Base-by-base conservation (phyloP, 306 rosid species). In the Citrullus mucosospermus region DNA sequence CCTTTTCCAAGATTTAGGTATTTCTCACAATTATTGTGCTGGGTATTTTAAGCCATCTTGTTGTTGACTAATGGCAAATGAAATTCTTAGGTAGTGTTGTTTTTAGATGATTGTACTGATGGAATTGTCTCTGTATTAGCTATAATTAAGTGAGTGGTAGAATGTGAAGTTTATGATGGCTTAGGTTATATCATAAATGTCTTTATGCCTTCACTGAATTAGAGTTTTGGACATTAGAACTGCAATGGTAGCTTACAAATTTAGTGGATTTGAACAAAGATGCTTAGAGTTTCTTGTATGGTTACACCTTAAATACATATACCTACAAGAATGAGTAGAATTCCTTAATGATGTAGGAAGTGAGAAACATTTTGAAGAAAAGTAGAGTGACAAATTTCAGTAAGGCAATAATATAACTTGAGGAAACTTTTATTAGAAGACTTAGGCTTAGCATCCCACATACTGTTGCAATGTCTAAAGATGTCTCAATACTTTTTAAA, bases 1-100 rank as follows among this genome's bases (percentile, higher is more conserved):
- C n/a, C 20, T 46, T 66, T 6, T 62, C 56, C 15, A 20, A 56
- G 85, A 48, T 83, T 78, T 77, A 80, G 73, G 58, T 75, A 2
- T 71, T 73, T 78, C 81, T 70, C 32, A 0, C 16, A 22, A 38
- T 66, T 11, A 2, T 66, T 28, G 53, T 68, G 34, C 10, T 25
- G 25, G 14, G 36, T 62, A 14, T 67, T 67, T 2, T 67, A 10
- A 18, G 50, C 71, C 36, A 14, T 36, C 22, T 65, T 44, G 46
- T 36, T 62, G 44, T 28, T 32, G 69, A 13, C 9, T 22, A 62
- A 2, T 36, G 22, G 30, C 73, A 8, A 16, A 65, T 36, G 12
- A 4, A 38, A 22, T 2, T 44, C 12, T 43, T 44, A 39, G 53
- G 55, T 70, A 14, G 28, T 72, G 77, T 8, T 30, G 36, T 48